Evolutionary conservation across 208 protist species (phyloP), one percentile per base, ranked within the genome.

Genomic region (Wallacemonas collosoma): DNA sequence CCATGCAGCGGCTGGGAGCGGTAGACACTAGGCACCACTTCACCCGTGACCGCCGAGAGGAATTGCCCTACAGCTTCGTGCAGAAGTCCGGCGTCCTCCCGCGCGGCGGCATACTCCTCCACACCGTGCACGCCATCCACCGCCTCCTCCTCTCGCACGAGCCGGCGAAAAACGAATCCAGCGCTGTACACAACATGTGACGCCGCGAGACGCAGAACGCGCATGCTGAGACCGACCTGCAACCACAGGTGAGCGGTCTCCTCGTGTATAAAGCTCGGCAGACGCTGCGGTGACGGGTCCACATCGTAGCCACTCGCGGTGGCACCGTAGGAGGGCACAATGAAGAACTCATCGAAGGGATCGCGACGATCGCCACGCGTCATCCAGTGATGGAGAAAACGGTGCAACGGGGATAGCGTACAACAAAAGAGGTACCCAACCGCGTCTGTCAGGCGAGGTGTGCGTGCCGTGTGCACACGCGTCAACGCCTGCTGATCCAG

Each of bases 331-430:
- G 88, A 89, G 17, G 86, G 79, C 4, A 96, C 79, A 56, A 95
- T 87, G 69, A 96, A 96, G 61, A 96, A 96, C 76, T 96, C 91
- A 75, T 94, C 91, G 45, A 83, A 83, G 0, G 88, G 85, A 66
- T 96, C 91, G 1, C 39, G 53, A 7, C 93, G 64, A 36, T 88
- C 80, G 57, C 91, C 89, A 1, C 50, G 41, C 15, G 77, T 83
- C 43, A 96, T 69, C 91, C 91, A 96, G 54, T 57, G 44, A 14
- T 79, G 71, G 44, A 93, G 61, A 86, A 91, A 91, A 9, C 71
- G 65, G 68, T 94, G 54, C 15, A 96, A 71, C 26, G 91, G 91
- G 11, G 72, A 51, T 43, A 94, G 53, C 8, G 83, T 77, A 40
- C 82, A 68, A 41, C 76, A 47, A 47, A 94, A 87, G 9, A 96